These are phyloP conservation scores for Chlorophyllum brunneum DNA, from an alignment of 768 basidiomycete genomes.

Conservation along the genomic window DNA sequence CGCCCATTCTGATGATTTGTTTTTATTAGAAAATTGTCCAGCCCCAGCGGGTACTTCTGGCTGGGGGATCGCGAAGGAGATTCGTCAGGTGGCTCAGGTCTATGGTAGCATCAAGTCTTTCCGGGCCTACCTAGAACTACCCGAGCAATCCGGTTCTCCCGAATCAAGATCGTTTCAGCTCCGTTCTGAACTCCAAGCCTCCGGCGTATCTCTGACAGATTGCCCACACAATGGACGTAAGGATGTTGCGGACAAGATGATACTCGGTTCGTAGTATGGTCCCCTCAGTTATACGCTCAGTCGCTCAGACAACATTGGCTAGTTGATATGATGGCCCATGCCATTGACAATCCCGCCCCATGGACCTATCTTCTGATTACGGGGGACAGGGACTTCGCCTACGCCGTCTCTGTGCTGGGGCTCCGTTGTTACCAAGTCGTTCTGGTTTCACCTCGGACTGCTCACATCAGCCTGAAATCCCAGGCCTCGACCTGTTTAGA, in stretches of 20 bases:
- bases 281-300: background rate
- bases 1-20: background rate
- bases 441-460: conserved; percentile 39
- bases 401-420: conserved; percentile 55
- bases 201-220: conserved; percentile 28
- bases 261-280: conserved; percentile 21
- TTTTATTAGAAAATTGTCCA: conserved; percentile 27
- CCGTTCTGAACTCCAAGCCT: conserved; percentile 27
- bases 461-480: conserved; percentile 43
- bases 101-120: conserved; percentile 28
- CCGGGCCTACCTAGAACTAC: conserved; percentile 28
- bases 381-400: conserved; percentile 64
- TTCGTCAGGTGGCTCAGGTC: conserved; percentile 21
- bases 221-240: conserved; percentile 26
- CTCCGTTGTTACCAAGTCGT: conserved; percentile 51
- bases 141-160: conserved; percentile 18
- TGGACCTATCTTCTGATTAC: conserved; percentile 58
- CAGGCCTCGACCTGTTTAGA: conserved; percentile 53
- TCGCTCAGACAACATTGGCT: background rate
- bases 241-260: conserved; percentile 25
- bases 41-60: conserved; percentile 23
- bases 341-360: conserved; percentile 51
- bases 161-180: conserved; percentile 13
- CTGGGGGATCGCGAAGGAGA: conserved; percentile 24
- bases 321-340: conserved; percentile 69